Conservation (phyloP, 2,329 filamentous ascomycete species). For the Talaromyces sp. region DNA sequence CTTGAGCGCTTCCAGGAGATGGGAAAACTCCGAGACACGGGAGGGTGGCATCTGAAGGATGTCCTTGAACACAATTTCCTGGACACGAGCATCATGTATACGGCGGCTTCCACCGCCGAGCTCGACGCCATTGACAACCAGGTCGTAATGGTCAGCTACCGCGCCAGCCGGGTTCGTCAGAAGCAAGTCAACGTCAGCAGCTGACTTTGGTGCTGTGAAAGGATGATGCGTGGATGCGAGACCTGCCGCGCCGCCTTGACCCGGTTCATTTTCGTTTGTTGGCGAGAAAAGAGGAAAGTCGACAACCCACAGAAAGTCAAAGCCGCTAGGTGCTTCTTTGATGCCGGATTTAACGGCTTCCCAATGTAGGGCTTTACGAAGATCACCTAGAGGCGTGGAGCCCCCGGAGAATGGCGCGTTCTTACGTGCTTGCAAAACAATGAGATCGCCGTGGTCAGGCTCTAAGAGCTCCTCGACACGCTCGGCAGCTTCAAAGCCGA, state of each 20-base stretch:
- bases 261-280: constrained; percentile 58
- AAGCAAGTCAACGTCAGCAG: constrained; percentile 68
- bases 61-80: constrained; percentile 78
- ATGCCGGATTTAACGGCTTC: constrained; percentile 60
- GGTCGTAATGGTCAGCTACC: constrained; percentile 85
- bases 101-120: constrained; percentile 87
- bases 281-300: constrained; percentile 92
- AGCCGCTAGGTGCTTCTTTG: constrained; percentile 48
- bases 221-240: constrained; percentile 89
- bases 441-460: constrained; percentile 66
- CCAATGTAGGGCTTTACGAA: constrained; percentile 66
- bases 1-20: constrained; percentile 74
- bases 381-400: constrained; percentile 65
- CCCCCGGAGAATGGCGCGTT: constrained; percentile 63
- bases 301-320: constrained; percentile 75
- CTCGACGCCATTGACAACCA: constrained; percentile 93
- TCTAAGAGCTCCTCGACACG: constrained; percentile 49
- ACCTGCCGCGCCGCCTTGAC: constrained; percentile 75
- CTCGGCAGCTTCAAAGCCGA: constrained; percentile 67
- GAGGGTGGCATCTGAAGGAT: constrained; percentile 71
- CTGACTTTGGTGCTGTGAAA: constrained; percentile 78
- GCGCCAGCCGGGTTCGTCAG: constrained; percentile 65
- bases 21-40: constrained; percentile 73
- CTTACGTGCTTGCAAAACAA: constrained; percentile 74
- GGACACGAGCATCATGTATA: constrained; percentile 78